A percentile compares a stretch with the other conserved stretches of the same genome.
phyloP scores from a whole-genome alignment of 163 green algal species.

The Picocystis sp. region DNA sequence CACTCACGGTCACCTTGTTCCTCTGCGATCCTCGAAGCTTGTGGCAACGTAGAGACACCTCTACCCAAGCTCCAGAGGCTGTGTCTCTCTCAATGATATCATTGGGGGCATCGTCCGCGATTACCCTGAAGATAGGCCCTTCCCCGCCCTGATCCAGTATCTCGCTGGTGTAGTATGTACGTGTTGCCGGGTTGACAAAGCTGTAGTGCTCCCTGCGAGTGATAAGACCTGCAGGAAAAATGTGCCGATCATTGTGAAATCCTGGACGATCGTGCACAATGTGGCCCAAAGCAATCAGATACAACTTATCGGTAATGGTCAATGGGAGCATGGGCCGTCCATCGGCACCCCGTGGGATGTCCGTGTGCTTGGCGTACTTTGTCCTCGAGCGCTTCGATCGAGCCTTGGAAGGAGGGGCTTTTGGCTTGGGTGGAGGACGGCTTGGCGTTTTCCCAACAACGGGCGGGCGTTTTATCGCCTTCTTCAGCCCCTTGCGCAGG shows the following conservation, averaged over 20 bases:
- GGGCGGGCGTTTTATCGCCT: background rate
- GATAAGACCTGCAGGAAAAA: conserved; percentile 14
- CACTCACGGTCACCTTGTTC: conserved; percentile 10
- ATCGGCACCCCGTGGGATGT: conserved; percentile 6
- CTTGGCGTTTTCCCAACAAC: too few relatives aligned
- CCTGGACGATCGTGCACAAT: conserved; percentile 6
- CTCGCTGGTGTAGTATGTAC: conserved; percentile 9
- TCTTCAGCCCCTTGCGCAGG: conserved; percentile 8
- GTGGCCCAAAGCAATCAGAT: conserved; percentile 3
- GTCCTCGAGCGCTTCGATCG: background rate
- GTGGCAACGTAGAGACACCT: conserved; percentile 1
- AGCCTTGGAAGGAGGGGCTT: background rate
- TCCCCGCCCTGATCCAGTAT: conserved; percentile 11
- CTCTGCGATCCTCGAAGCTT: conserved; percentile 1
- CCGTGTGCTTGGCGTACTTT: background rate
- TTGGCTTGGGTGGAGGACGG: too few relatives aligned
- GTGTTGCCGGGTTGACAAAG: background rate
- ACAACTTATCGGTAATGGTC: conserved; percentile 10
- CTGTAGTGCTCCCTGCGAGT: conserved; percentile 5
- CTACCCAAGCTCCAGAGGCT: conserved; percentile 12
- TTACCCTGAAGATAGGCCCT: conserved; percentile 10
- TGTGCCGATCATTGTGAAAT: conserved; percentile 15
- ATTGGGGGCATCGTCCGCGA: conserved; percentile 7
- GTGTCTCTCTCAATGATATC: conserved; percentile 12
- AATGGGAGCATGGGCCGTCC: conserved; percentile 8